Evolutionary conservation across 257 asterid species (phyloP), one percentile per base, ranked within the genome.

Genomic region (Solanum chaucha): DNA sequence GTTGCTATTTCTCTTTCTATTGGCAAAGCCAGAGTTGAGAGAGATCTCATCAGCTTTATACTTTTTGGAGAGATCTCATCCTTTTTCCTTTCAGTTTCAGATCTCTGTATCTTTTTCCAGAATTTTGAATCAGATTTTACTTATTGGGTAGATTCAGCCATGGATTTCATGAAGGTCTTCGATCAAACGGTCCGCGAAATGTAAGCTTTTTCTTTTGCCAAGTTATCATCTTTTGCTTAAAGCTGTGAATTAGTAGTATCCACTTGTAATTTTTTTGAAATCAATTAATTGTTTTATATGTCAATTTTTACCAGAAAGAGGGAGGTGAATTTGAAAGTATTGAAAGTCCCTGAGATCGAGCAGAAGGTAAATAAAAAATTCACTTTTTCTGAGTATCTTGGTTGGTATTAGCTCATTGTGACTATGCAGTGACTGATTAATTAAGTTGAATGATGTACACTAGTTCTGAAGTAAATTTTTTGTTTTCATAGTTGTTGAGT

Each of bases 131-230:
- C 83, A n/a, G 30, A 10, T 40, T 73, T 58, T 22, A 5, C 5
- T 36, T 3, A 28, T 64, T 71, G n/a, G 58, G 59, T 93, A 92
- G 98, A 96, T 96, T 98, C 90, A 88, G 88, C 92, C 88, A 96
- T 95, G 99, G 99, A 96, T 93, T 93, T 96, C 87, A 93, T 95
- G 98, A 96, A 96, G 92, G 98, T 94, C 65, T 89, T 96, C 90
- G 98, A 96, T 92, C 99, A 96, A 93, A 95, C 99, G 2, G 99
- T 96, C 85, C 98, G 99, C 77, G 99, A 95, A 91, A 94, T 96
- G 99, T 96, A 91, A 85, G 98, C 87, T 77, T 35, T 5, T 72
- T 55, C 61, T 24, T 40, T 78, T 74, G 40, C n/a, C 72, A 71
- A n/a, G 65, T n/a, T 55, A 44, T 35, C 11, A 6, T 17, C 75